Evolutionary conservation across 441 rosid species (phyloP).

Genomic region (Theobroma grandiflorum): DNA sequence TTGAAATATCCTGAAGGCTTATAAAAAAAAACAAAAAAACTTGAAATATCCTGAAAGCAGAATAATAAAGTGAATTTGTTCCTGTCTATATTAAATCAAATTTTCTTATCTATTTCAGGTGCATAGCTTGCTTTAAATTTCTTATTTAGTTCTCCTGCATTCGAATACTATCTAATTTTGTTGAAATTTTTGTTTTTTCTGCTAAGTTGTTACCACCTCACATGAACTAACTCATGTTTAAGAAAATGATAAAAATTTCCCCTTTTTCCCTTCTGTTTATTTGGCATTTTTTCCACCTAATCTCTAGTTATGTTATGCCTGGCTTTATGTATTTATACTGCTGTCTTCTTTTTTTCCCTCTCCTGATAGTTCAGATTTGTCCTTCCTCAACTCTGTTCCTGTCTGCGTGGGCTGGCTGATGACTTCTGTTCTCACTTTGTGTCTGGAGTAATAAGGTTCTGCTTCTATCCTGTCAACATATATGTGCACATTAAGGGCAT

Average conservation of each 20-base stretch:
- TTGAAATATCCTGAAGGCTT: neutral
- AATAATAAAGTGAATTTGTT: neutral
- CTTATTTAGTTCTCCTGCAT: neutral
- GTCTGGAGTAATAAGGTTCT: slow-evolving; percentile 7
- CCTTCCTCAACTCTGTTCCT: neutral
- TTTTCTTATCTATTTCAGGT: neutral
- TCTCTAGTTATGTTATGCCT: neutral
- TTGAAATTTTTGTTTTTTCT: neutral
- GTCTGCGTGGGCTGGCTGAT: slow-evolving; percentile 6
- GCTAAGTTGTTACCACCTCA: neutral
- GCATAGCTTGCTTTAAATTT: slow-evolving; percentile 4
- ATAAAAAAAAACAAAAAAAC: no score
- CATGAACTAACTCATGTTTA: neutral
- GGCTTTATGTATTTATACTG: neutral
- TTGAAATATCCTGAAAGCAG: neutral
- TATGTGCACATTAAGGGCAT: neutral
- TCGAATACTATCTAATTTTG: neutral
- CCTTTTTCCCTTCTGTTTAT: neutral
- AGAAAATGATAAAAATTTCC: neutral
- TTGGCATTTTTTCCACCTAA: neutral
- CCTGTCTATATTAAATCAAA: neutral
- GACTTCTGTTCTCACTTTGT: neutral
- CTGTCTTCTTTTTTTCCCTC: neutral
- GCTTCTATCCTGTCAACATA: slow-evolving; percentile 8
- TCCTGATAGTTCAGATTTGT: neutral